phyloP scores from a whole-genome alignment of 495 filamentous ascomycete genomes.

The Hypoxylon fuscum region DNA sequence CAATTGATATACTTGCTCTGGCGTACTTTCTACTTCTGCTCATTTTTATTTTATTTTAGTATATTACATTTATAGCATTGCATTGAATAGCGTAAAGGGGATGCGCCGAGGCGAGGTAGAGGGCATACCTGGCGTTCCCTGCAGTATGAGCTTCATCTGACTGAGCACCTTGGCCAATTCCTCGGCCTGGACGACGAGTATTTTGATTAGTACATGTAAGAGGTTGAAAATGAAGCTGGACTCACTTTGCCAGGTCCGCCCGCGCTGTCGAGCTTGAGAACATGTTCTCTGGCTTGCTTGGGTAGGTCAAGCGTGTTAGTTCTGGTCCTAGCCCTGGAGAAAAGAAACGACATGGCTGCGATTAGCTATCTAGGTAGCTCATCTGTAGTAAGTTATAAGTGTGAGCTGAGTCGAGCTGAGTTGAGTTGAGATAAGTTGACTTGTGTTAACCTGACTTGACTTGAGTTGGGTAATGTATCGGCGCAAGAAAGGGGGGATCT shows the following conservation, averaged over 20 bases:
- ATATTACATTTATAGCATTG: slow-evolving; percentile 3
- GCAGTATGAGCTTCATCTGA: slow-evolving; percentile 84
- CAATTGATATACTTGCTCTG: slow-evolving; percentile 84
- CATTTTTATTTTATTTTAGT: slow-evolving; percentile 14
- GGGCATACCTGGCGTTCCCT: slow-evolving; percentile 78
- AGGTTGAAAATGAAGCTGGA: slow-evolving; percentile 16
- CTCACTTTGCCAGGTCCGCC: slow-evolving; percentile 61
- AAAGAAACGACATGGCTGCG: slow-evolving; percentile 86
- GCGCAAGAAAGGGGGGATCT: too few relatives aligned
- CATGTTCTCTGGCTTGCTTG: slow-evolving; percentile 63
- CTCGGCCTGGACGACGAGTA: slow-evolving; percentile 59
- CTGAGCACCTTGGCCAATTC: slow-evolving; percentile 78
- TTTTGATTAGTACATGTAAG: slow-evolving; percentile 2
- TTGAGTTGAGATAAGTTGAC: too few relatives aligned
- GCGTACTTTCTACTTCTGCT: slow-evolving; percentile 82
- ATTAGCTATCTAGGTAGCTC: slow-evolving; percentile 16
- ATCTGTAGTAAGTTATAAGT: too few relatives aligned
- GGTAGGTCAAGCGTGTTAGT: slow-evolving; percentile 62
- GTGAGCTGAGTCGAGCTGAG: too few relatives aligned
- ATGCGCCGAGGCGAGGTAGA: slow-evolving; percentile 5
- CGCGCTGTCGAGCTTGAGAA: slow-evolving; percentile 62
- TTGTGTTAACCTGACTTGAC: too few relatives aligned
- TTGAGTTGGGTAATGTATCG: slow-evolving; percentile 12
- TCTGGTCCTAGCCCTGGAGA: slow-evolving; percentile 72
- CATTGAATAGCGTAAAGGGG: neutral